Base-by-base conservation (phyloP, 1,284 basidiomycete genomes). In the Fomitopsis betulina region DNA sequence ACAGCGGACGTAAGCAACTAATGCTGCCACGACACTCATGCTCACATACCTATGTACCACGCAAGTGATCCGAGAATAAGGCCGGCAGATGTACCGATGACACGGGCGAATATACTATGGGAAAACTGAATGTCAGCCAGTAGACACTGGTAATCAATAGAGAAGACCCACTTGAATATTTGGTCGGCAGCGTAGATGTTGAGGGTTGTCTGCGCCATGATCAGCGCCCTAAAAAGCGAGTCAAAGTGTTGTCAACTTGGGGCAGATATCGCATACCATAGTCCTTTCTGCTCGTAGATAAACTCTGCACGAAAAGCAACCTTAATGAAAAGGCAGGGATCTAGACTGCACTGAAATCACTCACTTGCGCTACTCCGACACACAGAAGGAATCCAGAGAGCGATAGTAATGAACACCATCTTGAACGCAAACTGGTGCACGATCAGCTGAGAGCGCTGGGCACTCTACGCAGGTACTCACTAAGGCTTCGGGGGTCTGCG, bases 171-270 rank as follows among this genome's bases (percentile, higher is more conserved):
- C 71, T 78, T 78, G 63, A 72, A 77, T 13, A 88, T 77, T 65
- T 87, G 85, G 65, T 88, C 85, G 9, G 84, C 83, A 0, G 80
- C 78, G 59, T 80, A 85, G 10, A 87, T 77, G 43, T 82, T 85
- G 52, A 89, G 63, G 1, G 83, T 83, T 0, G 82, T 85, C 64
- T 88, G 86, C 0, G 83, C 78, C 84, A 87, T 88, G 67, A 87
- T 86, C 57, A 87, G 68, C 2, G 84, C 85, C 85, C 85, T 78
- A 53, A 2, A 40, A 8, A 19, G 8, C 12, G 23, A 27, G 52
- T 21, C 50, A 55, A 2, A 38, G 6, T 33, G 8, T 23, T 19
- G 7, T 15, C 32, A 10, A 37, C 35, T 15, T 0, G 32, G 25
- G 2, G 35, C 17, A 60, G 25, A 54, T 32, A 37, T 3, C 19